A percentile compares a stretch with the other conserved stretches of the same genome.
These are phyloP conservation scores for Diplotaxis tenuifolia DNA, from an alignment of 345 rosid species.

Conservation along the genomic window DNA sequence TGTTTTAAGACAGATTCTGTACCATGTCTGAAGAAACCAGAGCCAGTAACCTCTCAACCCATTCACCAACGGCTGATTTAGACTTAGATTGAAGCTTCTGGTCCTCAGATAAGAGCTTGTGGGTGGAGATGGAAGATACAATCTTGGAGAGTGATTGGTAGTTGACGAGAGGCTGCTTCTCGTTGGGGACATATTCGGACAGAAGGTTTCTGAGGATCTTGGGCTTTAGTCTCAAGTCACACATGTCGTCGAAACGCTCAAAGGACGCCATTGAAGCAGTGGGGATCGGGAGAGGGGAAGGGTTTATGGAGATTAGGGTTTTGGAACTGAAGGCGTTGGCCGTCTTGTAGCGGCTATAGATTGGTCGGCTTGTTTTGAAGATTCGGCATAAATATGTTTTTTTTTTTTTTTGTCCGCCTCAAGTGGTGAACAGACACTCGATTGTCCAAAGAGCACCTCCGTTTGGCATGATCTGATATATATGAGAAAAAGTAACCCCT, in stretches of 20 bases:
- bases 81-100: constrained; percentile 43
- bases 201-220: constrained; percentile 52
- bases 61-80: constrained; percentile 70
- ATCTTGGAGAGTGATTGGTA: constrained; percentile 46
- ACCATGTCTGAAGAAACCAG: constrained; percentile 58
- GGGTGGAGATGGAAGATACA: constrained; percentile 46
- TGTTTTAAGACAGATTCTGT: constrained; percentile 10
- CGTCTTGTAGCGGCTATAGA: not conserved
- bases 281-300: not conserved
- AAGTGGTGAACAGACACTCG: too few relatives aligned
- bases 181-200: constrained; percentile 57
- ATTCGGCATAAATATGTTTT: not conserved
- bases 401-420: too few relatives aligned
- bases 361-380: not conserved
- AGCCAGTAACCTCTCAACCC: constrained; percentile 49
- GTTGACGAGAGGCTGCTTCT: constrained; percentile 45
- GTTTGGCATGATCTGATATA: too few relatives aligned
- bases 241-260: constrained; percentile 46
- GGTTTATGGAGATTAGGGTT: constrained; percentile 32
- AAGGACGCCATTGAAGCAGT: constrained; percentile 45
- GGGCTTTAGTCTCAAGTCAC: constrained; percentile 58
- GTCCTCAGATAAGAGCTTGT: constrained; percentile 59
- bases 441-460: too few relatives aligned
- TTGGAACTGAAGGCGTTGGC: constrained; percentile 8
- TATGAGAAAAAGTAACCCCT: too few relatives aligned